phyloP scores from a whole-genome alignment of 179 eudicot genomes.

The Spinacia oleracea region DNA sequence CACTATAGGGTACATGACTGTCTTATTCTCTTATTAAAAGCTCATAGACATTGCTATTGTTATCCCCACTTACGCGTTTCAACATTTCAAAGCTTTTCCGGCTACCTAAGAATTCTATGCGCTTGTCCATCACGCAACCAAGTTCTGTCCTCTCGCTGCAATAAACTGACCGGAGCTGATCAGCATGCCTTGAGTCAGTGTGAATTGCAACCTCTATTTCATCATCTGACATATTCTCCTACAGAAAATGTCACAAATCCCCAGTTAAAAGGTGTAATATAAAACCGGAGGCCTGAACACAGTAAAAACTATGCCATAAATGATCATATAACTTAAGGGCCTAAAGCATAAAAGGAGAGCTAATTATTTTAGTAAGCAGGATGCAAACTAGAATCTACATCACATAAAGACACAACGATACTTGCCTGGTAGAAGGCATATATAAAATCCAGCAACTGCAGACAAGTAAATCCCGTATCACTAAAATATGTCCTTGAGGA shows the following conservation, averaged over 20 bases:
- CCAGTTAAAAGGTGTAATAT: constrained; percentile 1
- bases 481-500: constrained; percentile 79
- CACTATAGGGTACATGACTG: not conserved
- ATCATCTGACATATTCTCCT: constrained; percentile 71
- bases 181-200: constrained; percentile 89
- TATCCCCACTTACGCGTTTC: constrained; percentile 78
- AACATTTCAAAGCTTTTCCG: constrained; percentile 87
- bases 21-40: constrained; percentile 68
- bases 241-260: constrained; percentile 1
- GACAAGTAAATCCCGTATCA: constrained; percentile 67
- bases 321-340: not conserved
- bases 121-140: constrained; percentile 54
- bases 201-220: constrained; percentile 87
- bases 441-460: constrained; percentile 71
- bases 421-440: constrained; percentile 84
- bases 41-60: constrained; percentile 75
- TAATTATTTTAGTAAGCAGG: not conserved
- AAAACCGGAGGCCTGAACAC: not conserved
- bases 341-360: not conserved
- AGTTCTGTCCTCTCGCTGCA: constrained; percentile 51
- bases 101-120: constrained; percentile 81
- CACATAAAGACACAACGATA: not conserved
- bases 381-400: not conserved
- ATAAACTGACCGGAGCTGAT: constrained; percentile 68
- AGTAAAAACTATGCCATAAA: not conserved